phyloP scores from a whole-genome alignment of 2,329 filamentous ascomycete species.

The Colletotrichum euphorbiae region DNA sequence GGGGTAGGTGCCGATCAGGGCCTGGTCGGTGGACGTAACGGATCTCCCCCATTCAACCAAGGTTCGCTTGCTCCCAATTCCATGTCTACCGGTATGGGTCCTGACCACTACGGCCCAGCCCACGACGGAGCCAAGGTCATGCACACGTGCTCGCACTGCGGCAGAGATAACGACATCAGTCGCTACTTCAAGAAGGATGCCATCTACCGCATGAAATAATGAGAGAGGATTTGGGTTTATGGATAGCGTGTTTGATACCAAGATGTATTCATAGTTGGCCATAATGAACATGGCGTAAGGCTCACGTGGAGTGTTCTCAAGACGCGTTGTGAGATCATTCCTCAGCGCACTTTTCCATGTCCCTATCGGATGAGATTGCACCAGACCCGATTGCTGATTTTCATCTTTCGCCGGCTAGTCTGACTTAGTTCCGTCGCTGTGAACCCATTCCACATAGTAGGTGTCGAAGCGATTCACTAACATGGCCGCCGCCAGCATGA shows the following conservation, averaged over 20 bases:
- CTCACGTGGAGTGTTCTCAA: too few species aligned
- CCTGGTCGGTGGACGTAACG: conserved; percentile 16
- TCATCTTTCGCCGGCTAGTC: neutral
- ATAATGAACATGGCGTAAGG: conserved; percentile 19
- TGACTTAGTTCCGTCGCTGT: neutral
- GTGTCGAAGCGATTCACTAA: neutral
- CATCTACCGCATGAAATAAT: conserved; percentile 35
- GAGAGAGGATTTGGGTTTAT: neutral
- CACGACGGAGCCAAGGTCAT: conserved; percentile 40
- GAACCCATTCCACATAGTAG: neutral
- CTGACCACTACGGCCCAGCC: conserved; percentile 40
- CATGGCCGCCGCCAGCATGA: neutral
- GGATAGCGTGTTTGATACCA: conserved; percentile 18
- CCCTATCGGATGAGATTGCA: neutral
- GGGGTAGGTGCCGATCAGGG: conserved; percentile 15
- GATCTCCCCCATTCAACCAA: conserved; percentile 30
- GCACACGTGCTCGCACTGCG: conserved; percentile 37
- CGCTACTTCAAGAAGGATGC: conserved; percentile 42
- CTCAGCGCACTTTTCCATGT: neutral
- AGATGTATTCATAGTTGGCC: conserved; percentile 20
- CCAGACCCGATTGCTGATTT: neutral
- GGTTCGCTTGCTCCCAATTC: conserved; percentile 14
- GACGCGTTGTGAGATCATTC: neutral
- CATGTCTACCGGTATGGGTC: conserved; percentile 32
- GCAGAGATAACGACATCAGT: conserved; percentile 41